Conservation (phyloP, 2,329 filamentous ascomycete genomes). For the Geosmithia morbida region DNA sequence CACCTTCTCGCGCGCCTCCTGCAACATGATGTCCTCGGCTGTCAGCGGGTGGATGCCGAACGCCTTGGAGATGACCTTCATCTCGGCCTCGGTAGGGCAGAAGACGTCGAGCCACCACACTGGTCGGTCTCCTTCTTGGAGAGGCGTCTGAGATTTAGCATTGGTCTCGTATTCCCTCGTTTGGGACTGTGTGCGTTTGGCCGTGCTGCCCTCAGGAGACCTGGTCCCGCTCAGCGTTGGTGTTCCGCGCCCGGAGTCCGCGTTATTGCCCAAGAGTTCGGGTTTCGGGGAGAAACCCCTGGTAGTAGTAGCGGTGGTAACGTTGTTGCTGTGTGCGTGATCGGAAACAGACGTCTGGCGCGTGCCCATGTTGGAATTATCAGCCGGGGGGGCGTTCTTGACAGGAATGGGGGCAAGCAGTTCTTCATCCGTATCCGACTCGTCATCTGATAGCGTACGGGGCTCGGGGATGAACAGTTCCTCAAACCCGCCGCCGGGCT, state of each 20-base stretch:
- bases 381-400: neutral
- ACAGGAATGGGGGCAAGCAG: neutral
- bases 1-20: constrained; percentile 95
- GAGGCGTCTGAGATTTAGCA: constrained; percentile 26
- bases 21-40: constrained; percentile 91
- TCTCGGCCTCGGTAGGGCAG: constrained; percentile 82
- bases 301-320: constrained; percentile 9
- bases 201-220: constrained; percentile 15
- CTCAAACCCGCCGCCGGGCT: constrained; percentile 68
- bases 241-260: constrained; percentile 29
- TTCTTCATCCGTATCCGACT: constrained; percentile 41
- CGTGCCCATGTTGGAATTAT: constrained; percentile 9
- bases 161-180: neutral
- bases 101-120: constrained; percentile 96
- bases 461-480: constrained; percentile 88
- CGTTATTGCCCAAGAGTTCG: neutral
- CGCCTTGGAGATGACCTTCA: constrained; percentile 83
- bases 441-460: constrained; percentile 59
- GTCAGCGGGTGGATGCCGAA: constrained; percentile 95
- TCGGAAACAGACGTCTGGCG: constrained; percentile 28
- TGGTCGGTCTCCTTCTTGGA: constrained; percentile 61
- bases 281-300: constrained; percentile 8
- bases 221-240: constrained; percentile 34
- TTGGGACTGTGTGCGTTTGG: neutral
- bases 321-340: constrained; percentile 11